Conservation (phyloP, 1,139 yeast species). For the Geotrichum carabidarum region DNA sequence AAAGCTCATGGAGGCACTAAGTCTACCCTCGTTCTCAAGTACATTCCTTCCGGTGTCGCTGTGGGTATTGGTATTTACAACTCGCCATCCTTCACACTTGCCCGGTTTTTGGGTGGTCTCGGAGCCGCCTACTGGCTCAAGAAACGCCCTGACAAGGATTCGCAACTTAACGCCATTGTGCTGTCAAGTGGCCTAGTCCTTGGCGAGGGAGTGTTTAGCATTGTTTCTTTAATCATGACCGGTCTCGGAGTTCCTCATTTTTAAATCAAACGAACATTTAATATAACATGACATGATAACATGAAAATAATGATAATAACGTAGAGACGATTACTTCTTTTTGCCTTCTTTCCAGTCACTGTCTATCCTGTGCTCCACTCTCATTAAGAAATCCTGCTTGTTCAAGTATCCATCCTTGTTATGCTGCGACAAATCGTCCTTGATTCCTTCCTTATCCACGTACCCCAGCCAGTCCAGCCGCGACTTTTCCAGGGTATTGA, state of each 20-base stretch:
- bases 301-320: neutral
- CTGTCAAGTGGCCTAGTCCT: constrained; percentile 86
- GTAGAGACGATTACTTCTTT: constrained; percentile 33
- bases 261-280: constrained; percentile 23
- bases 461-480: constrained; percentile 93
- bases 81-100: constrained; percentile 87
- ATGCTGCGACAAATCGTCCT: constrained; percentile 72
- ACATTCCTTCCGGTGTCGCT: constrained; percentile 90
- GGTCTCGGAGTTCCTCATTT: constrained; percentile 51
- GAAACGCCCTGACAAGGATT: constrained; percentile 25
- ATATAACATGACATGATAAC: neutral
- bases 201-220: constrained; percentile 90
- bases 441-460: constrained; percentile 79
- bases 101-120: constrained; percentile 88
- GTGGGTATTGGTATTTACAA: constrained; percentile 96
- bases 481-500: constrained; percentile 88
- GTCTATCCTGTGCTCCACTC: constrained; percentile 68
- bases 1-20: neutral
- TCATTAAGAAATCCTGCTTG: constrained; percentile 79
- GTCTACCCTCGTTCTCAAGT: constrained; percentile 26
- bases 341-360: constrained; percentile 55
- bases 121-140: constrained; percentile 41
- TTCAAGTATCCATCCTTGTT: constrained; percentile 82
- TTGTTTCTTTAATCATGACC: constrained; percentile 71
- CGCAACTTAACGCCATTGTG: constrained; percentile 68